Percentiles rank a stretch among this genome's conserved stretches.
Conservation (phyloP, 2,329 filamentous ascomycete species). For the Arachnomyces sp. region DNA sequence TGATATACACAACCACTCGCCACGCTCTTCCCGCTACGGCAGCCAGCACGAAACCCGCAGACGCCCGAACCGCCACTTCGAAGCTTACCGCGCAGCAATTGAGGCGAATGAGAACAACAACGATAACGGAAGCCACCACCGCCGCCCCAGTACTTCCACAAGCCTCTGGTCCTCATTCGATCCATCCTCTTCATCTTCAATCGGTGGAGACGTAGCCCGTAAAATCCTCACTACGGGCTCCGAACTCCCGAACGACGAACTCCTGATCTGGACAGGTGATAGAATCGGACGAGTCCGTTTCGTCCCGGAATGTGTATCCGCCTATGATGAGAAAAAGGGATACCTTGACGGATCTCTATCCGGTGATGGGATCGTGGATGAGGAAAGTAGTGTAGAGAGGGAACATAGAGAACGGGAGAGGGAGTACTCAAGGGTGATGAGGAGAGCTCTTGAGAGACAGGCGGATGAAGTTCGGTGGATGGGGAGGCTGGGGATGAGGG, state of each 20-base stretch:
- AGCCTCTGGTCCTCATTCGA: conserved; percentile 47
- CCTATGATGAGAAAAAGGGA: conserved; percentile 28
- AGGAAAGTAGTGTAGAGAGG: conserved; percentile 22
- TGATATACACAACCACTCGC: conserved; percentile 1
- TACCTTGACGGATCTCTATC: no score
- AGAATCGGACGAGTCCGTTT: conserved; percentile 66
- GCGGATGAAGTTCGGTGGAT: conserved; percentile 72
- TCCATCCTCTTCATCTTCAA: conserved; percentile 46
- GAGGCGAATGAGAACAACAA: no score
- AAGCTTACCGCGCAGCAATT: conserved; percentile 24
- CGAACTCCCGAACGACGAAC: conserved; percentile 49
- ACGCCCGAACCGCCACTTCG: conserved; percentile 13
- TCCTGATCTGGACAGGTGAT: conserved; percentile 84
- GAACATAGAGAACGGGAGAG: conserved; percentile 27
- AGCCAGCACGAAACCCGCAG: conserved; percentile 4
- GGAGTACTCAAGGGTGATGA: conserved; percentile 64
- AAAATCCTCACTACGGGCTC: conserved; percentile 61
- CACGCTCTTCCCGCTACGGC: conserved; percentile 5
- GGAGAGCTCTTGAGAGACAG: conserved; percentile 64
- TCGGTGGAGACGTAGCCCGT: conserved; percentile 63
- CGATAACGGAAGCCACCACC: conserved; percentile 9
- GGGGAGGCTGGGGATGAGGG: conserved; percentile 51
- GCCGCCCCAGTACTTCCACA: conserved; percentile 37
- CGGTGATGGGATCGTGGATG: conserved; percentile 20
- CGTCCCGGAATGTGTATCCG: conserved; percentile 34